These are phyloP conservation scores for Bruguiera hainesii DNA, from an alignment of 441 rosid genomes.

Conservation along the genomic window DNA sequence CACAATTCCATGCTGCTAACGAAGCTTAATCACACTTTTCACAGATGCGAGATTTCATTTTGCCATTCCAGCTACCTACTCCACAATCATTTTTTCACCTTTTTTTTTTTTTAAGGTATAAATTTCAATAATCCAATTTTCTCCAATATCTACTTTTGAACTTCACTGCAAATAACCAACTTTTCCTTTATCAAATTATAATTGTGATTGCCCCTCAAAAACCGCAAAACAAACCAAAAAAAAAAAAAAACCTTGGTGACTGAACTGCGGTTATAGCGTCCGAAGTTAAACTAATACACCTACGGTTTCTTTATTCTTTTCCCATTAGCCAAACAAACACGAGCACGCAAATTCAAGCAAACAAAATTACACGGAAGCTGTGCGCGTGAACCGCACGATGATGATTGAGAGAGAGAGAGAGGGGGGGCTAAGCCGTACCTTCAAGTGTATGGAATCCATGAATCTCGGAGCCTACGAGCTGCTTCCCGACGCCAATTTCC, in stretches of 20 bases:
- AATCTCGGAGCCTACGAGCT: constrained; percentile 71
- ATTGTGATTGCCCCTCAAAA: too few relatives aligned
- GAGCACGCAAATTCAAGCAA: too few relatives aligned
- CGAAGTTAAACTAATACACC: too few relatives aligned
- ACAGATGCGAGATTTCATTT: neutral
- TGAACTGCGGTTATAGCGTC: too few relatives aligned
- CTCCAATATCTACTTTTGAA: too few relatives aligned
- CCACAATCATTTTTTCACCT: neutral
- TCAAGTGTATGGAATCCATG: constrained; percentile 82
- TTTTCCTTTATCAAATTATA: too few relatives aligned
- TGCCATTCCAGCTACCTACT: neutral
- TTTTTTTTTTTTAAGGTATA: neutral
- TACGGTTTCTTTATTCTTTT: too few relatives aligned
- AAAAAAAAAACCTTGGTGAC: too few relatives aligned
- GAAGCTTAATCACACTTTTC: neutral
- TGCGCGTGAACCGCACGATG: neutral
- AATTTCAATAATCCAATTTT: neutral
- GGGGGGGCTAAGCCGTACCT: constrained; percentile 35
- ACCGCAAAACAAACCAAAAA: too few relatives aligned
- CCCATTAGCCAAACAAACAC: too few relatives aligned
- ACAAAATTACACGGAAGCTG: neutral
- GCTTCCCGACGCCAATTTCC: constrained; percentile 34
- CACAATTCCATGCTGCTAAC: neutral
- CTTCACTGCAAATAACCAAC: too few relatives aligned
- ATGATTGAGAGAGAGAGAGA: neutral